Evolutionary conservation across 768 basidiomycete genomes (phyloP), one percentile per base, ranked within the genome.

Genomic region (Boletellus emodensis): DNA sequence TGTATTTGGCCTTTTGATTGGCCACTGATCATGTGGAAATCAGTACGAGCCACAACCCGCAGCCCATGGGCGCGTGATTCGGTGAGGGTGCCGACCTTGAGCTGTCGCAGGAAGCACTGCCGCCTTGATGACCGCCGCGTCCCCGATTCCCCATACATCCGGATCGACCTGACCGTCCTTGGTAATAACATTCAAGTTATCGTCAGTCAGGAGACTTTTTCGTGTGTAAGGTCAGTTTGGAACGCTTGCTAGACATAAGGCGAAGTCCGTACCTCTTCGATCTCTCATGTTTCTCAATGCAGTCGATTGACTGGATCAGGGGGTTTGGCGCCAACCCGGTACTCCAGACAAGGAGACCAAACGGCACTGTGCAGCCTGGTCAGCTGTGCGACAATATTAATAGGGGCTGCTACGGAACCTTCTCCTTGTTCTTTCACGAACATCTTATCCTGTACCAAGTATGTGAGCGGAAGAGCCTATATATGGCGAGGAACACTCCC

Each of bases 251-350:
- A 33, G 72, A 75, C 37, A 32, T 50, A 49, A 48, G 12, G 15
- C 26, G 10, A 28, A 4, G 40, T 22, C 40, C 43, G 1, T 55
- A 81, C 80, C 79, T 78, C 28, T 75, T 71, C 0, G 82, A 78
- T 65, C 76, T 81, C 13, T 73, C 69, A 52, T 89, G 74, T 60
- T 89, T 90, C 61, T 75, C 71, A 3, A 85, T 71, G 40, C 77
- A 81, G 7, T 70, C 65, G 41, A 90, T 78, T 0, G 78, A 74
- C 52, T 77, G 68, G 45, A 93, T 77, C 24, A 94, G 71, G 7
- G 92, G 90, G 62, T 93, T 94, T 4, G 89, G 82, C 6, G 88
- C 78, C 3, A 94, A 73, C 2, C 91, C 92, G 2, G 92, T 94
- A 53, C 84, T 86, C 91, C 91, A 94, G 14, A 94, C 89, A 11